These are phyloP conservation scores for Licmophora abbreviata DNA, from an alignment of 108 stramenopile species.

Conservation along the genomic window DNA sequence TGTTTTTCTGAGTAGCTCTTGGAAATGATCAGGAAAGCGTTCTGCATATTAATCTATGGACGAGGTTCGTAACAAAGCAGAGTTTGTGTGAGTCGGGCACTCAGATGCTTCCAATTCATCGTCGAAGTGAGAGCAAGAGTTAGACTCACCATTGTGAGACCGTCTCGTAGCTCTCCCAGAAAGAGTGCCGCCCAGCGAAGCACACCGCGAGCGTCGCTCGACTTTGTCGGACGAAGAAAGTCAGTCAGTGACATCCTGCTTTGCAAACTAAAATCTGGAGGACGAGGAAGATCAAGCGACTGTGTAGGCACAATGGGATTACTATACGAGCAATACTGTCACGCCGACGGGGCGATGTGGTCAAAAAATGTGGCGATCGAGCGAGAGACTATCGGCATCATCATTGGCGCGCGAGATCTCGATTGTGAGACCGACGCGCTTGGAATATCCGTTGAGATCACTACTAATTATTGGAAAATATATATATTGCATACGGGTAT, in stretches of 20 bases:
- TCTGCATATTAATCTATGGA: conserved; percentile 83
- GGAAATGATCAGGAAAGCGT: conserved; percentile 73
- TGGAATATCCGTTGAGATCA: no score
- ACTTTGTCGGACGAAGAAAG: background rate
- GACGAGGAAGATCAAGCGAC: no score
- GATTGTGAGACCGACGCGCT: no score
- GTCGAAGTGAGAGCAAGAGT: background rate
- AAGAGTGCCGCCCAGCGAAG: conserved; percentile 67
- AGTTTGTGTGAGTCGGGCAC: background rate
- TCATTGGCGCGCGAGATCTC: no score
- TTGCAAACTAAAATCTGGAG: no score
- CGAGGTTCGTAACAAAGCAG: background rate
- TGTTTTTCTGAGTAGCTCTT: conserved; percentile 79
- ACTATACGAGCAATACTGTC: no score
- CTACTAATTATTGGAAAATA: no score
- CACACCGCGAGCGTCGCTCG: background rate
- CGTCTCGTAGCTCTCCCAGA: conserved; percentile 85
- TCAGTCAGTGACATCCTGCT: background rate
- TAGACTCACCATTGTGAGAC: conserved; percentile 67
- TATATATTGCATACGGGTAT: no score
- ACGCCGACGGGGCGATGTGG: no score
- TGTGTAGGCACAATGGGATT: no score
- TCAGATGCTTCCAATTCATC: background rate
- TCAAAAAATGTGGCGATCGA: no score
- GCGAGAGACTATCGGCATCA: no score